Base-by-base conservation (phyloP, 1,139 yeast species). In the Tardiomyces digboiensis region DNA sequence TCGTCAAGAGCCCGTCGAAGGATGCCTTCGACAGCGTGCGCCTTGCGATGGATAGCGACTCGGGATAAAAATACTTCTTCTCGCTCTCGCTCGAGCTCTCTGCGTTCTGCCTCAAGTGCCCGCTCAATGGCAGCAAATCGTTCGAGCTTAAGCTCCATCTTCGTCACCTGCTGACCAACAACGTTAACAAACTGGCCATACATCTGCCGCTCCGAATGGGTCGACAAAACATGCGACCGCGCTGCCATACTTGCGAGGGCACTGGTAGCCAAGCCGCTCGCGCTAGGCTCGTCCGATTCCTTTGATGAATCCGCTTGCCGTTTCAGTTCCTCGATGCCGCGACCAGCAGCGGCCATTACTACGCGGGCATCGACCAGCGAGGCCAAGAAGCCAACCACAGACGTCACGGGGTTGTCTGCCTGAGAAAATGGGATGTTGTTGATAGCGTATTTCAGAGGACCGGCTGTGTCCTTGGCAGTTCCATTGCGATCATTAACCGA, bases 331-430 rank as follows among this genome's bases (percentile, higher is more conserved):
- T 52, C 49, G 21, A 62, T 55, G 10, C 57, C 50, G 22, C 59
- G 51, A 4, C 62, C 64, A 1, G 71, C 63, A 18, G 94, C 86
- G 12, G 96, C 94, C 10, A 88, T 87, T 46, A 80, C 83, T 1
- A 91, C 95, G 36, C 81, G 82, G n/a, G 91, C 82, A 58, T 89
- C 96, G 19, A 89, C 95, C 46, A 89, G 66, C 40, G 88, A 82
- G 0, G 93, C 81, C 66, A 93, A 70, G 62, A 89, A 91, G 4
- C 95, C 81, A 50, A 91, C 75, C 33, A 94, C 91, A 33, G 94
- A 82, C 68, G 91, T 75, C 3, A 91, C 89, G 1, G 99, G 98
- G 61, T 91, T 91, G 55, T 91, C 97, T 21, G 82, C 78, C 39
- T 87, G 76, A 42, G 87, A 79, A 40, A 86, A 81, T 7, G 97